A percentile compares a stretch with the other conserved stretches of the same genome.
phyloP scores from a whole-genome alignment of 2,329 filamentous ascomycete genomes.

The Onygenales sp. region DNA sequence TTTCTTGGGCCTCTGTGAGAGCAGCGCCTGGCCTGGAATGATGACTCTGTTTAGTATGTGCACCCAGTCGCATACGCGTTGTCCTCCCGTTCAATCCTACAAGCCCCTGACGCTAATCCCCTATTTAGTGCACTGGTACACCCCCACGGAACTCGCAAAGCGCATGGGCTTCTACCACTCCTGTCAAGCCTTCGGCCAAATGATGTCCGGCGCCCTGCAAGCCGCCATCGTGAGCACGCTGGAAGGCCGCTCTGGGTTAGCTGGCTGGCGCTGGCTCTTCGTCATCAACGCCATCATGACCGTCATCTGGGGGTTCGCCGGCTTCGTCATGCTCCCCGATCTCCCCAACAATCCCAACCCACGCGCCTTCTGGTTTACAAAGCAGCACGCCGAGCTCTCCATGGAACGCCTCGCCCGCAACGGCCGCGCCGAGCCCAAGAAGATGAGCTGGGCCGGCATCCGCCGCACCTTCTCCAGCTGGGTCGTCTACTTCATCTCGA shows the following conservation, averaged over 20 bases:
- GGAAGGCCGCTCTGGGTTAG: conserved; percentile 19
- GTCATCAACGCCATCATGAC: conserved; percentile 31
- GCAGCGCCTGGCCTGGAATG: conserved; percentile 21
- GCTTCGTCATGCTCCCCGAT: background rate
- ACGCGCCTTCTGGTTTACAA: background rate
- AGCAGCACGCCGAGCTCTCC: background rate
- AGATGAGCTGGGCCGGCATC: background rate
- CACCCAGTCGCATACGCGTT: background rate
- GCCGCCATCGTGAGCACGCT: conserved; percentile 24
- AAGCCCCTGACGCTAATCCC: background rate
- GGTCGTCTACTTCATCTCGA: background rate
- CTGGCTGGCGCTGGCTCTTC: conserved; percentile 30
- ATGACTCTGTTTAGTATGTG: conserved; percentile 22
- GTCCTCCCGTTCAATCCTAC: background rate
- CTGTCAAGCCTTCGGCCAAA: conserved; percentile 20
- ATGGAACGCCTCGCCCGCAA: background rate
- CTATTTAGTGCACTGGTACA: conserved; percentile 27
- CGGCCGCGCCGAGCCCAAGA: background rate
- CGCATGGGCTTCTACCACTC: conserved; percentile 25
- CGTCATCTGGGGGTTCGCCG: conserved; percentile 21
- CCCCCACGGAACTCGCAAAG: conserved; percentile 25
- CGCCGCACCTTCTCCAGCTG: background rate
- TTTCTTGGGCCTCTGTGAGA: conserved; percentile 22
- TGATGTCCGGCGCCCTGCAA: conserved; percentile 23
- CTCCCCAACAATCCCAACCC: background rate